Percentiles rank a stretch among this genome's conserved stretches.
These are phyloP conservation scores for Wickerhamomyces xylosicus DNA, from an alignment of 805 yeast species.

Conservation along the genomic window DNA sequence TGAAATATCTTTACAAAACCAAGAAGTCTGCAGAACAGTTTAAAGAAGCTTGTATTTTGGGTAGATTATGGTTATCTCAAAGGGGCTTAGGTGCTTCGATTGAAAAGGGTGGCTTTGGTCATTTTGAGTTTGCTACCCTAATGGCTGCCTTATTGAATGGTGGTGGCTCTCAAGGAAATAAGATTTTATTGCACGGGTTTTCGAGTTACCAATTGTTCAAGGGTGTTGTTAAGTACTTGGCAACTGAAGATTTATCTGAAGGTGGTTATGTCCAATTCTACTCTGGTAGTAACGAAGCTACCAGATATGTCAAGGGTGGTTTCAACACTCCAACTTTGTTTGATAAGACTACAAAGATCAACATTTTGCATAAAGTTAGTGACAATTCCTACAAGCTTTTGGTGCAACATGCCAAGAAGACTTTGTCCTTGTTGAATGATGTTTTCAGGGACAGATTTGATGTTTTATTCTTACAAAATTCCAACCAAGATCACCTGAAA, in stretches of 20 bases:
- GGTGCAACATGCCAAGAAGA: conserved; percentile 55
- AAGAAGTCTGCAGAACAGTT: conserved; percentile 73
- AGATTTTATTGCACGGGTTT: conserved; percentile 74
- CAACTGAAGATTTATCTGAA: conserved; percentile 60
- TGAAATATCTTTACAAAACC: conserved; percentile 66
- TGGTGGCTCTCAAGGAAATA: conserved; percentile 68
- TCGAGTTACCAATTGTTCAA: conserved; percentile 91
- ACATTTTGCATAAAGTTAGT: conserved; percentile 75
- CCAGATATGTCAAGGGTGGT: conserved; percentile 40
- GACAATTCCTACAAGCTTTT: conserved; percentile 52
- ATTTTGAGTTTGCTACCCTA: conserved; percentile 75
- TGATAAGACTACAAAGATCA: conserved; percentile 68
- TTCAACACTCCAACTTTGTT: conserved; percentile 67
- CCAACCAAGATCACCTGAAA: conserved; percentile 41
- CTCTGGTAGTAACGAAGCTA: conserved; percentile 28
- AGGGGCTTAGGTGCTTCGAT: conserved; percentile 64
- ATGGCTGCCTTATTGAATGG: conserved; percentile 79
- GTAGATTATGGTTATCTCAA: conserved; percentile 85
- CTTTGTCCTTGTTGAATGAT: conserved; percentile 63
- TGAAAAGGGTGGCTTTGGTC: conserved; percentile 78
- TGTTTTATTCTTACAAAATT: conserved; percentile 57
- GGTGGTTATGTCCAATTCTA: conserved; percentile 61
- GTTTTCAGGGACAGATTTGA: conserved; percentile 78
- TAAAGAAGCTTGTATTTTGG: conserved; percentile 78
- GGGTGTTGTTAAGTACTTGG: conserved; percentile 74